These are phyloP conservation scores for Amaranthus cruentus DNA, from an alignment of 148 eudicot species.

Conservation along the genomic window DNA sequence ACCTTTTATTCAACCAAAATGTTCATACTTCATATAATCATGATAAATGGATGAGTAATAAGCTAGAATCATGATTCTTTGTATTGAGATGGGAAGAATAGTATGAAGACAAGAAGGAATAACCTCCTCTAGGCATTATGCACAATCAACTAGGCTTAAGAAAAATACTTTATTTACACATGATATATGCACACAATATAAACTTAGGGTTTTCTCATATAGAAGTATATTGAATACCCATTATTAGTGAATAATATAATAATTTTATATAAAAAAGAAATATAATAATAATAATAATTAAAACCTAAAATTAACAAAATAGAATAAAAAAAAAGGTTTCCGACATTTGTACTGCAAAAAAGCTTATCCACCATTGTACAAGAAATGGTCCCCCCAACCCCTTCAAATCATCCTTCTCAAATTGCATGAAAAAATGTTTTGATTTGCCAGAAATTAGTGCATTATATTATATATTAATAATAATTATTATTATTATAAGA, in stretches of 20 bases:
- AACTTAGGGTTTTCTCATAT: slow-evolving; percentile 18
- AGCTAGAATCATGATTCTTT: slow-evolving; percentile 4
- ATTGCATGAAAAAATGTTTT: slow-evolving; percentile 17
- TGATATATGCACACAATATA: background rate
- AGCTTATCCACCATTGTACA: slow-evolving; percentile 24
- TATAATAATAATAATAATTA: background rate
- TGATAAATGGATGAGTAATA: background rate
- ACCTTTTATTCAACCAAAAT: too few relatives aligned
- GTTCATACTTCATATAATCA: background rate
- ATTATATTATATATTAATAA: background rate
- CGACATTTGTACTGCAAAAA: slow-evolving; percentile 41
- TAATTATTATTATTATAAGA: background rate
- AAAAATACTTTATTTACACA: background rate
- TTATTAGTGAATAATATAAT: too few relatives aligned
- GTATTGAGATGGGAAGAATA: background rate
- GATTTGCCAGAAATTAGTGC: slow-evolving; percentile 8
- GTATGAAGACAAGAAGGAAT: background rate
- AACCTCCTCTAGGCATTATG: slow-evolving; percentile 25
- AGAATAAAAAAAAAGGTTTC: slow-evolving; percentile 27
- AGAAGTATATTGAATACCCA: background rate
- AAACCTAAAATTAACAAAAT: slow-evolving; percentile 2
- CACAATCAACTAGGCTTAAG: slow-evolving; percentile 15
- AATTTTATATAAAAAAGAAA: too few relatives aligned
- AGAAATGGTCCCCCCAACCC: slow-evolving; percentile 25
- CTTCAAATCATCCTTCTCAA: slow-evolving; percentile 12